These are phyloP conservation scores for Bondarzewia mesenterica DNA, from an alignment of 1,284 basidiomycete species.

Conservation along the genomic window DNA sequence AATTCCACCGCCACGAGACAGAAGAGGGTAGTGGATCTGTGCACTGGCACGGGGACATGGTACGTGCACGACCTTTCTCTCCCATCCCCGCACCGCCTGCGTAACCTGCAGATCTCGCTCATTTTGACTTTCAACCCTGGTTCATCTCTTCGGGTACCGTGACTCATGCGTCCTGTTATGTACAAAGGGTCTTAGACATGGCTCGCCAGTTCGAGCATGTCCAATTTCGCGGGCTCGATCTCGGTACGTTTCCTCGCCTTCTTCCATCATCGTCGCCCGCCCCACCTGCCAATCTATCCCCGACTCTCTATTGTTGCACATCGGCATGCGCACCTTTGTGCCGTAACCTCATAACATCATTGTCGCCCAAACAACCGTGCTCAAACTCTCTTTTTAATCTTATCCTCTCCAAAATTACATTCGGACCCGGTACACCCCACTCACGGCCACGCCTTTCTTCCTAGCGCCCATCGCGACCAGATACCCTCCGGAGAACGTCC, in stretches of 20 bases:
- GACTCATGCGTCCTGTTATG: constrained; percentile 4
- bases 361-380: neutral
- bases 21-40: constrained; percentile 54
- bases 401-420: too few relatives aligned
- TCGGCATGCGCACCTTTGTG: neutral
- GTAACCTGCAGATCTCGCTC: constrained; percentile 11
- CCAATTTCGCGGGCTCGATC: constrained; percentile 61
- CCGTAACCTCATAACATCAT: neutral
- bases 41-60: constrained; percentile 68
- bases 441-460: neutral
- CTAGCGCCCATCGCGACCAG: constrained; percentile 62
- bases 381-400: too few relatives aligned
- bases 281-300: constrained; percentile 8
- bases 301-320: neutral
- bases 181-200: constrained; percentile 62
- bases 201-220: constrained; percentile 53
- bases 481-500: constrained; percentile 48
- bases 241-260: constrained; percentile 38
- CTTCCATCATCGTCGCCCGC: constrained; percentile 7
- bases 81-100: constrained; percentile 2
- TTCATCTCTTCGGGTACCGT: neutral
- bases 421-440: too few relatives aligned
- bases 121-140: constrained; percentile 6
- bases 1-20: constrained; percentile 24
- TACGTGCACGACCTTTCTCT: constrained; percentile 27